phyloP scores from a whole-genome alignment of 139 green algal species.

The Chlorella sp. region DNA sequence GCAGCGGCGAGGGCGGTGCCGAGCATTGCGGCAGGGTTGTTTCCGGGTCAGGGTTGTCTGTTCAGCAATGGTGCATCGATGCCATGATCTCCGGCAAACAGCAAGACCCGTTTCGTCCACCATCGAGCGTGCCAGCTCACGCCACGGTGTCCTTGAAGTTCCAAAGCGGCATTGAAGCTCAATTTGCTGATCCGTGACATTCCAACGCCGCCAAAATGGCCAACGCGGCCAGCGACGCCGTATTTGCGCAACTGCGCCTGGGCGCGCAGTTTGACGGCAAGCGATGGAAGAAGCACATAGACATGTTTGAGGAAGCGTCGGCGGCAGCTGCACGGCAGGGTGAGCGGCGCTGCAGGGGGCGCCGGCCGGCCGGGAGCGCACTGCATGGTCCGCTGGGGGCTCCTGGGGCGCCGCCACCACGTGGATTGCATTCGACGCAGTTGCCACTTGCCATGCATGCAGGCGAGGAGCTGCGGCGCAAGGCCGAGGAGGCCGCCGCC shows the following conservation, averaged over 20 bases:
- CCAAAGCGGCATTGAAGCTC: too few relatives aligned
- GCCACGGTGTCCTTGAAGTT: too few relatives aligned
- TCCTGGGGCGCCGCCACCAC: too few relatives aligned
- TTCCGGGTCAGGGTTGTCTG: background rate
- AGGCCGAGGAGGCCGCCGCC: background rate
- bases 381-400: too few relatives aligned
- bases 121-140: background rate
- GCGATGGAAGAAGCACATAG: constrained; percentile 38
- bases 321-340: background rate
- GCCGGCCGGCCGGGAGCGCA: too few relatives aligned
- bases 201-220: background rate
- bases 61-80: background rate
- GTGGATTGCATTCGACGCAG: too few relatives aligned
- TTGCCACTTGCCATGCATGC: background rate
- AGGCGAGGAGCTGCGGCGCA: background rate
- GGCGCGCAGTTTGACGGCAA: constrained; percentile 39
- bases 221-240: constrained; percentile 1
- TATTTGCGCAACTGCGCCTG: constrained; percentile 36
- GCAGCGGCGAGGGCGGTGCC: too few relatives aligned
- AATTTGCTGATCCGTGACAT: too few relatives aligned
- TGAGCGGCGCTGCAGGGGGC: too few relatives aligned
- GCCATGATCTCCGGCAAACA: background rate
- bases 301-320: constrained; percentile 19
- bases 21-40: too few relatives aligned
- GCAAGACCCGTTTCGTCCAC: too few relatives aligned